These are phyloP conservation scores for Linderniella brevidens DNA, from an alignment of 257 asterid genomes.

Conservation along the genomic window DNA sequence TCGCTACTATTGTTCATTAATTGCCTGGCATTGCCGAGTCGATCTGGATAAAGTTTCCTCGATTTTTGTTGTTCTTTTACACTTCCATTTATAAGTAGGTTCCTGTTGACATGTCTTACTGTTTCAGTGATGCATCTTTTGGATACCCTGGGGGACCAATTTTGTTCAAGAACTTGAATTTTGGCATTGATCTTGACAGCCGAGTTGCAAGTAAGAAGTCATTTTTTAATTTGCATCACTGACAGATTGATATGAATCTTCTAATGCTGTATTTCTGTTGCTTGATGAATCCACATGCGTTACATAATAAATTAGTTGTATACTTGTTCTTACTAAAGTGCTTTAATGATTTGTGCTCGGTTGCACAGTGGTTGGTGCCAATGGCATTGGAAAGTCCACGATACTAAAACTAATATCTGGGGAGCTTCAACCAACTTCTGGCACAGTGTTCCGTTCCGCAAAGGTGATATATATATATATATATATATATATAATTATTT, in stretches of 20 bases:
- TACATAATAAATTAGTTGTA: too few relatives aligned
- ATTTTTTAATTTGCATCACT: too few relatives aligned
- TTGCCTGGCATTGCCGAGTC: conserved; percentile 4
- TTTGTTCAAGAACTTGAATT: conserved; percentile 78
- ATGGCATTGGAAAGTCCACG: conserved; percentile 96
- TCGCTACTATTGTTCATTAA: neutral
- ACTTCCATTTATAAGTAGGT: neutral
- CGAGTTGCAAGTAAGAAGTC: conserved; percentile 77
- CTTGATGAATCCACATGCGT: too few relatives aligned
- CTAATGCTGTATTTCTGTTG: too few relatives aligned
- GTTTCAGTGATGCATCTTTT: conserved; percentile 95
- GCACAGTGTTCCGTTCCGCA: conserved; percentile 96
- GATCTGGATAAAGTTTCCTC: conserved; percentile 1
- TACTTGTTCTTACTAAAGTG: neutral
- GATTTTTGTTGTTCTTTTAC: neutral
- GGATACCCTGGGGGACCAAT: conserved; percentile 92
- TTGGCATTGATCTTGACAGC: conserved; percentile 96
- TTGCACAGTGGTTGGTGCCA: conserved; percentile 93
- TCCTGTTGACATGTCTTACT: conserved; percentile 11
- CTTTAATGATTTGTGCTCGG: neutral
- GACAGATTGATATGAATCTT: too few relatives aligned
- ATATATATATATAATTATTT: neutral
- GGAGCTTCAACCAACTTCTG: conserved; percentile 95
- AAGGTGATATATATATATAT: too few relatives aligned
- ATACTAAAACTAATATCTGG: conserved; percentile 89